Base-by-base conservation (phyloP, 164 flowering plant genomes). In the Macadamia tetraphylla region DNA sequence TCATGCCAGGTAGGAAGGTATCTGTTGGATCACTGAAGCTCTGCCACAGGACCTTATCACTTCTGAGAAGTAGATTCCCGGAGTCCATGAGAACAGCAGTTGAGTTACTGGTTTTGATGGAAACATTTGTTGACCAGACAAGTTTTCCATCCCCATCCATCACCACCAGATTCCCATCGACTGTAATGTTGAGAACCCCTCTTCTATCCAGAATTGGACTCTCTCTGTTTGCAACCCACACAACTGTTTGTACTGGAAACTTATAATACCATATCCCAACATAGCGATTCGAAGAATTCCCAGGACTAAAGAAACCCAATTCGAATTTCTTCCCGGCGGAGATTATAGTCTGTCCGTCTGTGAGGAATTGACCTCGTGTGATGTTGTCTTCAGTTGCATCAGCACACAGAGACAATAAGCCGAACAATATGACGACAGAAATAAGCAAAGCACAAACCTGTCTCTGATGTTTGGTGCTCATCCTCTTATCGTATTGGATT, bases 191-290 rank as follows among this genome's bases (percentile, higher is more conserved):
- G 17, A 85, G 17, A 12, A 18, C 52, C n/a, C 76, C 80, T 0
- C 86, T 66, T 32, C 78, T 70, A 58, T 80, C 75, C 0, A 65
- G 58, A 30, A 86, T 31, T 58, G 92, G 88, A 63, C 4, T 58
- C 73, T 78, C 81, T 72, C 88, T 74, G 80, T 86, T 88, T 4
- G 92, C 89, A 1, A 86, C 86, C 89, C 92, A 88, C 0, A 86
- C 83, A 6, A 72, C 66, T 1, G 80, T 74, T 62, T 18, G 64
- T 1, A 31, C 48, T 1, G 75, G 49, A 12, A 78, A 62, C 7
- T 74, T 64, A 60, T 73, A 62, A 56, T 57, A 72, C 73, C 78
- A 71, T 15, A 75, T 75, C 3, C 78, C 78, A 1, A 75, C 18
- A 30, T 71, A 67, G 8, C 74, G 53, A 17, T 71, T 51, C 3